Percentiles rank a stretch among this genome's conserved stretches.
Evolutionary conservation across 352 stramenopile genomes (phyloP).

Genomic region (Phytopythium helicoides): DNA sequence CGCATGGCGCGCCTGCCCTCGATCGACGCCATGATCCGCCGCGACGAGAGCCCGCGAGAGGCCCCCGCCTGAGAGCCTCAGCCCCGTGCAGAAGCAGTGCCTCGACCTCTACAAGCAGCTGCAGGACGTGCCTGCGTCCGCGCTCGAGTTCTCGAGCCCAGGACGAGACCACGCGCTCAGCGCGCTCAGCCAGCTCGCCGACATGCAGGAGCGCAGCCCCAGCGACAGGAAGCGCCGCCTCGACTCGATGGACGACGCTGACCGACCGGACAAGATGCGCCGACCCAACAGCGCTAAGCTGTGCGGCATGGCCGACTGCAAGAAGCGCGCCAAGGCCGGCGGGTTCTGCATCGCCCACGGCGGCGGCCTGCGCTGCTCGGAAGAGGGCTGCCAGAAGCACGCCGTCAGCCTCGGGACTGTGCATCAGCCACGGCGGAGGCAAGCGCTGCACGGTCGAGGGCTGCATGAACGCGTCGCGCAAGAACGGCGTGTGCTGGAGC

Average conservation of each 20-base stretch:
- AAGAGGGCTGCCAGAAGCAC: constrained; percentile 74
- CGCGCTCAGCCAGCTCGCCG: constrained; percentile 41
- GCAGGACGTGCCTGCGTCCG: constrained; percentile 23
- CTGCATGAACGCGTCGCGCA: constrained; percentile 76
- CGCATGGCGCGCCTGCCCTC: constrained; percentile 47
- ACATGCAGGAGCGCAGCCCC: constrained; percentile 1
- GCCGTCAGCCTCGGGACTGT: constrained; percentile 79
- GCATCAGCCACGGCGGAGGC: constrained; percentile 82
- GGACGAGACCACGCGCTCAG: constrained; percentile 38
- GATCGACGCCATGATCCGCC: constrained; percentile 68
- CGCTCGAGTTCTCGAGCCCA: constrained; percentile 14
- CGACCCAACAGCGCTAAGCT: constrained; percentile 67
- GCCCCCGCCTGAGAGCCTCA: constrained; percentile 27
- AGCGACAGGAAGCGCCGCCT: constrained; percentile 20
- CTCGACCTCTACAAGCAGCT: constrained; percentile 68
- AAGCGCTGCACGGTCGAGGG: constrained; percentile 74
- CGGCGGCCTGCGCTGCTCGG: constrained; percentile 71
- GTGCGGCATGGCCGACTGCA: constrained; percentile 70
- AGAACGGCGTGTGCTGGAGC: constrained; percentile 82
- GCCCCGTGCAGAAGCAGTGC: constrained; percentile 57
- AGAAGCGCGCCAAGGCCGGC: constrained; percentile 77
- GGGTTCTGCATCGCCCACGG: constrained; percentile 81
- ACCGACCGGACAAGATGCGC: constrained; percentile 35
- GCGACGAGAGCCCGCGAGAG: constrained; percentile 26
- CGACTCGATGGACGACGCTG: constrained; percentile 6